phyloP scores from a whole-genome alignment of 2,329 filamentous ascomycete species.

The Talaromyces atroroseus region DNA sequence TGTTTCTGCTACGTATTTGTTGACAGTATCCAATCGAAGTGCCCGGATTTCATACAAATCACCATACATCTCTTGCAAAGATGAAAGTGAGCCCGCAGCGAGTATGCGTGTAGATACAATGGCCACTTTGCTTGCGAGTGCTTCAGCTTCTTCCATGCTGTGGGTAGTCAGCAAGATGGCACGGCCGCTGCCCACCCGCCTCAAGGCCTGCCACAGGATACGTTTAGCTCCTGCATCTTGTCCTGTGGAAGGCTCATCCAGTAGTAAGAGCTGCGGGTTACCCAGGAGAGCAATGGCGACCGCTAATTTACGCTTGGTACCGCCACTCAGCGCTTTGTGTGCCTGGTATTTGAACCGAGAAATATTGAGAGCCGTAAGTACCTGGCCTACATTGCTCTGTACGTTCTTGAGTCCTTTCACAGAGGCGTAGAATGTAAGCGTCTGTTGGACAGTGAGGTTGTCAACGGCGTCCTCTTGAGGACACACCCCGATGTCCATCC shows the following conservation, averaged over 20 bases:
- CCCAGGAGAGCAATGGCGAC: slow-evolving; percentile 89
- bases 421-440: slow-evolving; percentile 80
- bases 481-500: slow-evolving; percentile 79
- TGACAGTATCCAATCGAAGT: neutral
- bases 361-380: slow-evolving; percentile 82
- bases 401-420: slow-evolving; percentile 73
- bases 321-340: slow-evolving; percentile 74
- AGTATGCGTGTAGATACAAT: slow-evolving; percentile 85
- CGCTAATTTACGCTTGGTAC: slow-evolving; percentile 88
- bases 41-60: neutral
- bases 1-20: neutral
- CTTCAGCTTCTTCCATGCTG: slow-evolving; percentile 92
- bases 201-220: slow-evolving; percentile 85
- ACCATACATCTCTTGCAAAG: neutral
- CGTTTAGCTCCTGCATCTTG: slow-evolving; percentile 89
- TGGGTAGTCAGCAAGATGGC: slow-evolving; percentile 86
- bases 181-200: slow-evolving; percentile 67
- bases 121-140: slow-evolving; percentile 73
- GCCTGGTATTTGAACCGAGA: slow-evolving; percentile 67
- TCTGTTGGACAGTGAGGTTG: slow-evolving; percentile 81
- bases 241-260: slow-evolving; percentile 84
- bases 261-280: slow-evolving; percentile 77
- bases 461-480: slow-evolving; percentile 87
- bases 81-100: slow-evolving; percentile 60
- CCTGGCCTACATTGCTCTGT: slow-evolving; percentile 68